Evolutionary conservation across 371 early-diverging fungal genomes (phyloP).

Genomic region (Mucor mucedo): DNA sequence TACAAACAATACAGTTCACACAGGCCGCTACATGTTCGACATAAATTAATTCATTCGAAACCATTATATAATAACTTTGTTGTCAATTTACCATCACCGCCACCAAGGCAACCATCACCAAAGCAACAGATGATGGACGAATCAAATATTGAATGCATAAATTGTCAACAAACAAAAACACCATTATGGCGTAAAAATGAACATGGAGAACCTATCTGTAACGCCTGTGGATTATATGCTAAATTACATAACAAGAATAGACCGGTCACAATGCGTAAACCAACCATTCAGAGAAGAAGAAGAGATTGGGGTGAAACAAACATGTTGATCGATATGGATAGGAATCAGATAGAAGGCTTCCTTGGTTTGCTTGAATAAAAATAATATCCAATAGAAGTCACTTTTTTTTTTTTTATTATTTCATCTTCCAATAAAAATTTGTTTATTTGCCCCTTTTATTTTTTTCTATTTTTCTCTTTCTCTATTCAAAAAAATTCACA

Average conservation of each 20-base stretch:
- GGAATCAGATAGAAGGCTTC: slow-evolving; percentile 59
- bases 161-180: slow-evolving; percentile 85
- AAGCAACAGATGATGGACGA: slow-evolving; percentile 6
- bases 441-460: background rate
- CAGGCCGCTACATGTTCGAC: slow-evolving; percentile 65
- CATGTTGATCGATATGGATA: slow-evolving; percentile 55
- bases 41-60: slow-evolving; percentile 37
- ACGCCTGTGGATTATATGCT: slow-evolving; percentile 91
- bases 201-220: slow-evolving; percentile 84
- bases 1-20: slow-evolving; percentile 76
- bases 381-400: slow-evolving; percentile 11
- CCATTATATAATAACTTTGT: slow-evolving; percentile 13
- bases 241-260: slow-evolving; percentile 76
- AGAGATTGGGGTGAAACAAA: slow-evolving; percentile 59
- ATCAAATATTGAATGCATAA: slow-evolving; percentile 58
- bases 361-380: slow-evolving; percentile 25
- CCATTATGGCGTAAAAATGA: slow-evolving; percentile 89
- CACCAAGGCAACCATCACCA: background rate
- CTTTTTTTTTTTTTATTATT: background rate
- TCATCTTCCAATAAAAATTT: background rate
- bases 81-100: background rate
- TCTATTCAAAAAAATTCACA: slow-evolving; percentile 2
- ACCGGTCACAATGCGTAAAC: slow-evolving; percentile 67
- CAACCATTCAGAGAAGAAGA: slow-evolving; percentile 68
- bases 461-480: background rate